A percentile compares a stretch with the other conserved stretches of the same genome.
Conservation (phyloP, 2,329 filamentous ascomycete genomes). For the Aspergillus sp. region DNA sequence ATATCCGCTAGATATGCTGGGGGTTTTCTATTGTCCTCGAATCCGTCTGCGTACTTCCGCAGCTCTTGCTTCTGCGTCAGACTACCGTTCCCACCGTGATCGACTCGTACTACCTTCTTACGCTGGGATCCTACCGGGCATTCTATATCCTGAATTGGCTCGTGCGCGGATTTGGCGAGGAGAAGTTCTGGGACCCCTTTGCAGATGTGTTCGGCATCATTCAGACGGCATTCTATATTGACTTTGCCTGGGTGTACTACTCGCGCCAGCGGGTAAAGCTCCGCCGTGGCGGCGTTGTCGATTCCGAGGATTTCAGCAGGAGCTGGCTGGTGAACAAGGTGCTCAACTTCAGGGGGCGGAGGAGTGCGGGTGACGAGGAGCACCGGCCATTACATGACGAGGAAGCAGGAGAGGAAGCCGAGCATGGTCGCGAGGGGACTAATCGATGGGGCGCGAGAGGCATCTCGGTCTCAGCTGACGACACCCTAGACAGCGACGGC, state of each 20-base stretch:
- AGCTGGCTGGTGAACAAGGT: slow-evolving; percentile 76
- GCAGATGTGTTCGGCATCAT: slow-evolving; percentile 78
- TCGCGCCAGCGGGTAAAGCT: slow-evolving; percentile 89
- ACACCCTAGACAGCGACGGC: slow-evolving; percentile 30
- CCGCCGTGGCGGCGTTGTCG: slow-evolving; percentile 74
- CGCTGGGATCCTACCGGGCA: slow-evolving; percentile 76
- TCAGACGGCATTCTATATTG: slow-evolving; percentile 80
- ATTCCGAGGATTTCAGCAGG: slow-evolving; percentile 75
- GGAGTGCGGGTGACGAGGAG: slow-evolving; percentile 28
- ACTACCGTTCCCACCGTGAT: slow-evolving; percentile 95
- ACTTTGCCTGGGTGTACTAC: slow-evolving; percentile 97
- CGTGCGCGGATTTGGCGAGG: slow-evolving; percentile 52
- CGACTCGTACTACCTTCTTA: slow-evolving; percentile 88
- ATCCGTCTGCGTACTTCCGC: slow-evolving; percentile 80
- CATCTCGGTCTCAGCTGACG: slow-evolving; percentile 52
- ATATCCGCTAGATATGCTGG: slow-evolving; percentile 58
- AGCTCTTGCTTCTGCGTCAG: slow-evolving; percentile 82
- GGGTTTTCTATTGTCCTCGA: slow-evolving; percentile 87
- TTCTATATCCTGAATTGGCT: slow-evolving; percentile 94
- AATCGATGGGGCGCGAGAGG: slow-evolving; percentile 50
- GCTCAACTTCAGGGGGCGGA: slow-evolving; percentile 46
- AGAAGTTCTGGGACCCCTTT: slow-evolving; percentile 56
- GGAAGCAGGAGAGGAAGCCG: slow-evolving; percentile 16
- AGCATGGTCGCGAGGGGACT: slow-evolving; percentile 16
- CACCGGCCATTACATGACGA: slow-evolving; percentile 27